Base-by-base conservation (phyloP, 129 eudicot species). In the Gnaphalium uliginosum region DNA sequence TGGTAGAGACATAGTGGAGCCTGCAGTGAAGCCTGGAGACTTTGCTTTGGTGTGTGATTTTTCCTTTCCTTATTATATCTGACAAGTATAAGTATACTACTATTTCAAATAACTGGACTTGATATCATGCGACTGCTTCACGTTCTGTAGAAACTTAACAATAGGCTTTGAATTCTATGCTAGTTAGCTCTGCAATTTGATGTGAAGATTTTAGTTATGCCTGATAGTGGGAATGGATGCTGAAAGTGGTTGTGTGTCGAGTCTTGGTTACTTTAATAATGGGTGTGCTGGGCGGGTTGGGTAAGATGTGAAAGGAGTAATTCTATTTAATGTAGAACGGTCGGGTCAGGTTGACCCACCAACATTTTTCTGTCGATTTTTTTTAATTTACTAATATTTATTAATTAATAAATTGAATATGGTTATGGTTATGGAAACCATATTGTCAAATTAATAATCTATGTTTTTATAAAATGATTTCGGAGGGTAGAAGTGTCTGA, bases 1-100 rank as follows among this genome's bases (percentile, higher is more conserved):
- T 41, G 98, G 93, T 54, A 85, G 98, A 85, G 98, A 93, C 85
- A 71, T 80, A 29, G 98, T 93, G 73, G 98, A 93, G 84, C 98
- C 98, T 75, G 96, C 96, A 35, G 77, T 72, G 56, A 93, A 93
- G 90, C 98, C 98, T 7, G 98, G 98, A 48, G 96, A 93, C 71
- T 58, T 87, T 56, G 96, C 96, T 78, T 78, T 93, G 98, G 98
- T 93, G 73, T 0, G 89, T 32, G 22, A 65, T 69, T 53, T 65
- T n/a, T n/a, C 15, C 57, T 75, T 46, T 32, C 26, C 57, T n/a
- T 50, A 23, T 61, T 46, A 60, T n/a, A 29, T 63, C 58, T 59
- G 59, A 46, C n/a, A n/a, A n/a, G n/a, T n/a, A 65, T 14, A 4
- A 15, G 7, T 30, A 25, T 17, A 6, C 13, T 11, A 64, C 69